phyloP scores from a whole-genome alignment of 805 yeast genomes.

The Priceomyces castillae region DNA sequence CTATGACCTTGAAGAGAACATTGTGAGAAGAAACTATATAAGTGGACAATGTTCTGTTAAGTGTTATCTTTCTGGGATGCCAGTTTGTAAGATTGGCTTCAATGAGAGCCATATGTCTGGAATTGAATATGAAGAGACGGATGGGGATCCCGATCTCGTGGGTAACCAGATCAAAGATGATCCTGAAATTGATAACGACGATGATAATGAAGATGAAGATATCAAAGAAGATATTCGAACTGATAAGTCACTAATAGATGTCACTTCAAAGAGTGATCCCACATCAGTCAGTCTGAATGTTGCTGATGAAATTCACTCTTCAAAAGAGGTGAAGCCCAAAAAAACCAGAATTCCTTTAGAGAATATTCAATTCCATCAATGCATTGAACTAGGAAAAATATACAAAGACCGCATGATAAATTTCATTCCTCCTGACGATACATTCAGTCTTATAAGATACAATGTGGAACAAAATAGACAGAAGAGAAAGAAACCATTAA shows the following conservation, averaged over 20 bases:
- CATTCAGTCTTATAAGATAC: slow-evolving; percentile 36
- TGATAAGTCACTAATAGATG: neutral
- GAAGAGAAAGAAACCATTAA: slow-evolving; percentile 36
- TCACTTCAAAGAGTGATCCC: neutral
- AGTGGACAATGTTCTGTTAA: slow-evolving; percentile 34
- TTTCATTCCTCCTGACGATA: slow-evolving; percentile 81
- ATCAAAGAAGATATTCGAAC: neutral
- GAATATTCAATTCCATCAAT: slow-evolving; percentile 50
- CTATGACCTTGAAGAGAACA: slow-evolving; percentile 29
- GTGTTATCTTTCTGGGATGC: slow-evolving; percentile 46
- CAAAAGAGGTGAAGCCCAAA: neutral
- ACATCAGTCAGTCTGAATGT: neutral
- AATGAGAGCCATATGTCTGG: slow-evolving; percentile 37
- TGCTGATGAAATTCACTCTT: neutral
- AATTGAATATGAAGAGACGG: slow-evolving; percentile 23
- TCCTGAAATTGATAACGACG: slow-evolving; percentile 11
- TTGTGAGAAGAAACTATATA: slow-evolving; percentile 31
- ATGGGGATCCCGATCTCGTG: slow-evolving; percentile 7
- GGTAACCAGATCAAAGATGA: slow-evolving; percentile 11
- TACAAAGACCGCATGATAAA: slow-evolving; percentile 67
- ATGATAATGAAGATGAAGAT: slow-evolving; percentile 8
- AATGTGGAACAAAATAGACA: slow-evolving; percentile 43
- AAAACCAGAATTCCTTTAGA: slow-evolving; percentile 27
- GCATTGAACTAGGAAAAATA: slow-evolving; percentile 71
- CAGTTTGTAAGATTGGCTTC: slow-evolving; percentile 39